Evolutionary conservation across 1,139 yeast genomes (phyloP), one percentile per base, ranked within the genome.

Genomic region (Lodderomyces pseudojiufengensis): DNA sequence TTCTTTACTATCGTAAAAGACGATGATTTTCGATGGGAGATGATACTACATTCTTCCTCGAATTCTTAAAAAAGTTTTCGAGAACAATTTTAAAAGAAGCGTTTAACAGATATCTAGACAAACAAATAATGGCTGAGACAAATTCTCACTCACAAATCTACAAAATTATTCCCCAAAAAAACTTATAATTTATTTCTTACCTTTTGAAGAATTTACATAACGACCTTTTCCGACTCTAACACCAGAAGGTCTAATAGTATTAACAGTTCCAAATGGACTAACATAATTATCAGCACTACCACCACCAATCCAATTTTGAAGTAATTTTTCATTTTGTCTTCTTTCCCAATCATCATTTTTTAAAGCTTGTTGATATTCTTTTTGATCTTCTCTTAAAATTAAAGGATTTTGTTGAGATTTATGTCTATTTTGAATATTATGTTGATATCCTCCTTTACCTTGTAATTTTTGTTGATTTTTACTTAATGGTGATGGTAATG

Each of bases 231-330:
- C 96, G 14, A 92, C 86, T 41, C 73, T 78, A 20, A 88, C 94
- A 20, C 85, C 82, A 13, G 80, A 74, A 25, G 76, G 74, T 52
- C 83, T 73, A 27, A 76, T 65, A 2, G 77, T 78, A 36, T 81
- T 78, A 29, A 77, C 72, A 5, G 88, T 58, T 40, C 64, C 84
- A 60, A 92, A 92, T 8, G 98, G 97, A n/a, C 95, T 83, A 39
- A 83, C 79, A 50, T 79, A 81, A 50, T 85, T 83, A 51, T 90
- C 97, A 6, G 95, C 97, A 41, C 95, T 83, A 4, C 95, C 96
- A 13, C 95, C 95, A 21, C 96, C 96, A 37, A 88, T 79, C 84
- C 95, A 92, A 52, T 87, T 88, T 50, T 83, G 80, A 46, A 88
- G 65, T 44, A 84, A 67, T 61, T 88, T 88, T 50, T 88, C 97